Evolutionary conservation across 306 rosid genomes (phyloP), one percentile per base, ranked within the genome.

Genomic region (Trifolium repens): DNA sequence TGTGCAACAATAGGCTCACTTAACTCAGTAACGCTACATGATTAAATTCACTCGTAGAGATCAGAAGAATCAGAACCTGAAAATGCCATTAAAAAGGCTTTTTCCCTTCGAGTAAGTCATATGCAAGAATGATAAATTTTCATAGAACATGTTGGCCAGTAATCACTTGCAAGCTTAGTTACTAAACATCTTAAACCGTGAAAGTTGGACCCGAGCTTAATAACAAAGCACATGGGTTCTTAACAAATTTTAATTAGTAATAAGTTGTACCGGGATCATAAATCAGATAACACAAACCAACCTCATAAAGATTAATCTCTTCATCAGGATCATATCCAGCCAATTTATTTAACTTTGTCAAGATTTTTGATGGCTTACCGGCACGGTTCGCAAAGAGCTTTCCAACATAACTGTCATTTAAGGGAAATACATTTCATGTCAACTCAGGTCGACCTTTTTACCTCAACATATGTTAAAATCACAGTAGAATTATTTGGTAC

Each of bases 251-350:
- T 6, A 50, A 1, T 8, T 8, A 1, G 8, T 53, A 17, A 3
- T 13, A 17, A 17, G 27, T 53, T 53, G 13, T n/a, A 50, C 26
- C 19, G 19, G 19, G 19, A 17, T 17, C 19, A 17, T 37, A 43
- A 43, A 55, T 55, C n/a, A 22, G 15, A 4, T 13, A 10, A 57
- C n/a, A 2, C 19, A 57, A 57, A 57, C 62, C 62, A 57, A 57
- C 62, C 62, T 57, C 62, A 22, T 24, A 57, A 57, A 57, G 62
- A 22, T 57, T 34, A 22, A 57, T 22, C 62, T 24, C 62, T 57
- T 57, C 62, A 24, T 10, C 35, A 57, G 35, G 60, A 19, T 19
- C 30, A 3, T 17, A 54, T 17, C 30, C 13, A 3, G 30, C 60
- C 30, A 19, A 54, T 8, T 19, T 4, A 8, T 54, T 54, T 19